A percentile compares a stretch with the other conserved stretches of the same genome.
Conservation (phyloP, 306 rosid species). For the Cyamopsis tetragonoloba region DNA sequence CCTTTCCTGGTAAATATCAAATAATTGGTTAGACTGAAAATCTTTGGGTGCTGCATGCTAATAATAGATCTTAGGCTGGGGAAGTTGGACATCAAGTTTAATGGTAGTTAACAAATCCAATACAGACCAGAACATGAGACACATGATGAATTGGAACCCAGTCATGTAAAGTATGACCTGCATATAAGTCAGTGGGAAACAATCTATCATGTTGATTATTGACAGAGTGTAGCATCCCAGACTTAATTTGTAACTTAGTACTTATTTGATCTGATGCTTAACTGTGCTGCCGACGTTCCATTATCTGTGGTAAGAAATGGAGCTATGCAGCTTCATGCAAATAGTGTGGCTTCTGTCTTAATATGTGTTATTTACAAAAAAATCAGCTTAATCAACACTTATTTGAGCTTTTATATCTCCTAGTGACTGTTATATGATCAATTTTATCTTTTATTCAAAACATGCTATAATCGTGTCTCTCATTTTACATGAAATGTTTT, state of each 20-base stretch:
- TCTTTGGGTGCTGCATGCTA: background rate
- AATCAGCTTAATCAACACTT: background rate
- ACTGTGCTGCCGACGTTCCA: background rate
- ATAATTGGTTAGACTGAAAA: conserved; percentile 1
- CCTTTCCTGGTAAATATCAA: background rate
- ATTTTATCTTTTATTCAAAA: background rate
- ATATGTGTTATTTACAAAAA: background rate
- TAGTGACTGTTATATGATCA: background rate
- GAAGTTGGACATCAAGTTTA: background rate
- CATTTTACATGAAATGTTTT: background rate
- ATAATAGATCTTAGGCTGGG: background rate
- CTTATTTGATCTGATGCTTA: background rate
- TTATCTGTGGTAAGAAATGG: background rate
- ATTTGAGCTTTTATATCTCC: background rate
- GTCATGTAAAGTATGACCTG: background rate
- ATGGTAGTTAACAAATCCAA: conserved; percentile 10
- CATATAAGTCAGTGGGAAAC: background rate
- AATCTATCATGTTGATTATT: background rate
- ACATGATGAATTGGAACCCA: background rate
- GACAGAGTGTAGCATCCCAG: background rate
- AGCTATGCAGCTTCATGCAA: background rate
- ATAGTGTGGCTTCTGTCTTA: background rate
- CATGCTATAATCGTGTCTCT: background rate
- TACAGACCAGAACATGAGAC: conserved; percentile 6
- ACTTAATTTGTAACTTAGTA: conserved; percentile 1